Base-by-base conservation (phyloP, 352 stramenopile species). In the Pythium volutum region DNA sequence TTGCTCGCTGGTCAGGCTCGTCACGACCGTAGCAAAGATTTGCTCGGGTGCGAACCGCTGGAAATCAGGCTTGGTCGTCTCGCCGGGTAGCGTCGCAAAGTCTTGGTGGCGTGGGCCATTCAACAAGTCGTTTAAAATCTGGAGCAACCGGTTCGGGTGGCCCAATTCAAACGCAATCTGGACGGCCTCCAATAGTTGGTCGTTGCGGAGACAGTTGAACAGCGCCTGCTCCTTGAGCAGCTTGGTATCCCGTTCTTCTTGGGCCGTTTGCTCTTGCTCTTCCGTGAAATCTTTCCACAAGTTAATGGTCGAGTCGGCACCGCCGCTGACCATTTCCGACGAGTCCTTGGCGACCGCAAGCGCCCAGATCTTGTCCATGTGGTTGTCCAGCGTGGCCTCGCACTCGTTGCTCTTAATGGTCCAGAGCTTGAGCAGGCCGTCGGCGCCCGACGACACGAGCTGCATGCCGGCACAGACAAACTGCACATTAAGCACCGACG, bases 341-440 rank as follows among this genome's bases (percentile, higher is more conserved):
- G 83, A 89, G 79, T 92, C 83, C 71, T 91, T 83, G 26, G 88
- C 93, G 22, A 90, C 79, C 18, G 87, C 94, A 12, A 99, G 70
- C 3, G 97, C 93, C 97, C 97, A 99, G 59, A 99, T 90, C 73
- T 98, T 98, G 77, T 99, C 96, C 62, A 89, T 85, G 77, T 99
- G 97, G 8, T 94, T 89, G 75, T 99, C 97, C 48, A 99, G 74
- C 10, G 97, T 99, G 18, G 84, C 87, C 63, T 98, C 94, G 68
- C 96, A 99, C 74, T 99, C 96, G 74, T 98, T 98, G 51, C 87
- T 98, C 55, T 97, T 88, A 70, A 99, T 98, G 10, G 95, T 99
- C 96, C 97, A 99, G 22, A 99, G 75, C 76, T 99, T 99, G 2
- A 99, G 71, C 29, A 99, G 83, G 0, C 97, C 97, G 69, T 99